Conservation (phyloP, 78 protist species). For the Bodo saltans region DNA sequence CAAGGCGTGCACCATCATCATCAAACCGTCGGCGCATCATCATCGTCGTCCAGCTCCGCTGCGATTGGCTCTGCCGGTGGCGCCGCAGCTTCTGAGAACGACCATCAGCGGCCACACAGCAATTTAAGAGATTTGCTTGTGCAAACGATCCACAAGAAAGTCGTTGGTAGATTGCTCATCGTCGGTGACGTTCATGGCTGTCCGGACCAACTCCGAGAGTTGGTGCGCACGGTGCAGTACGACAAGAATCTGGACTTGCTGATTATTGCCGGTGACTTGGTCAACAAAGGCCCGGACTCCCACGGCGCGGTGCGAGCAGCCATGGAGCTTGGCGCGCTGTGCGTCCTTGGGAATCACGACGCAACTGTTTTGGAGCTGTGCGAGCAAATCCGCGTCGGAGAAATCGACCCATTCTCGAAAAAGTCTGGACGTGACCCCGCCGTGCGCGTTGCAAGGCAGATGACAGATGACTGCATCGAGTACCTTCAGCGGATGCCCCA, state of each 20-base stretch:
- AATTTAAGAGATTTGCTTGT: no score
- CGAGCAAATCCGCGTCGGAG: background rate
- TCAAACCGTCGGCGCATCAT: no score
- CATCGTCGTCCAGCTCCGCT: no score
- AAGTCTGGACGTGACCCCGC: background rate
- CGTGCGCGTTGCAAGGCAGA: background rate
- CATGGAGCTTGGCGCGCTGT: background rate
- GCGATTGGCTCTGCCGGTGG: no score
- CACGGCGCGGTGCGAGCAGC: background rate
- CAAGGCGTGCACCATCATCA: no score
- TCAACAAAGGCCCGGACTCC: background rate
- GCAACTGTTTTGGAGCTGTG: background rate
- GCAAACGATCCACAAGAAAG: no score
- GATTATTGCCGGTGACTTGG: conserved; percentile 3
- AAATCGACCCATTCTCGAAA: background rate
- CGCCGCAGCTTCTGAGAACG: no score
- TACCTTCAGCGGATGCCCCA: background rate
- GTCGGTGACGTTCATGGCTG: conserved; percentile 32
- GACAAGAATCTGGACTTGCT: background rate
- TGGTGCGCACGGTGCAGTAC: background rate
- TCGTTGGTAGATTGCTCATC: background rate
- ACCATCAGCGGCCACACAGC: no score
- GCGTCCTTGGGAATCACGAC: conserved; percentile 15
- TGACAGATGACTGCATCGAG: background rate
- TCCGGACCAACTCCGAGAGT: background rate